Percentiles rank a stretch among this genome's conserved stretches.
Evolutionary conservation across 2,329 filamentous ascomycete genomes (phyloP).

Genomic region (Stagonosporopsis cucurbitacearum): DNA sequence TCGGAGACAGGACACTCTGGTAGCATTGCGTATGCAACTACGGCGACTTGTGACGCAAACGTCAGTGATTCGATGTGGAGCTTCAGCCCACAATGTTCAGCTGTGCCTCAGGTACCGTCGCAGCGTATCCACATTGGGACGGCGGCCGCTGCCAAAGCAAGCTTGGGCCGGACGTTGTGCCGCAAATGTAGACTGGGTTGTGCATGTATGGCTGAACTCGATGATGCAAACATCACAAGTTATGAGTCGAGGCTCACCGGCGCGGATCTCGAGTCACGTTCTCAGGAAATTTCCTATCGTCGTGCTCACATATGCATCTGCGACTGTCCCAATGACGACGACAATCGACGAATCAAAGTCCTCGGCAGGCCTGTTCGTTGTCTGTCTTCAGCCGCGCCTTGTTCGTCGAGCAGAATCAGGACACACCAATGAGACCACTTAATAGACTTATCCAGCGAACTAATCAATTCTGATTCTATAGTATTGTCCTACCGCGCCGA

Average conservation of each 20-base stretch:
- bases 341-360: slow-evolving; percentile 3
- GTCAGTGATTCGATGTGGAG: background rate
- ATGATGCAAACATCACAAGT: background rate
- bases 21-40: slow-evolving; percentile 16
- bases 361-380: background rate
- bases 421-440: slow-evolving; percentile 1
- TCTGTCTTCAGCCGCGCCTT: slow-evolving; percentile 6
- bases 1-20: slow-evolving; percentile 5
- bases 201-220: slow-evolving; percentile 12
- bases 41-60: slow-evolving; percentile 23
- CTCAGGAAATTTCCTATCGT: background rate
- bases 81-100: slow-evolving; percentile 22
- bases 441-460: background rate
- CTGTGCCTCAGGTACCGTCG: slow-evolving; percentile 26
- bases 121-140: slow-evolving; percentile 22
- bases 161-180: slow-evolving; percentile 20
- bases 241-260: slow-evolving; percentile 10
- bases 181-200: slow-evolving; percentile 25
- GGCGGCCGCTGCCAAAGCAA: slow-evolving; percentile 34
- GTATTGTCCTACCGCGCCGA: slow-evolving; percentile 3
- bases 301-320: slow-evolving; percentile 4
- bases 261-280: slow-evolving; percentile 2
- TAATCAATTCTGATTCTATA: background rate
- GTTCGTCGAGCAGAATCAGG: background rate
- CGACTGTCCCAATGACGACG: background rate